A percentile compares a stretch with the other conserved stretches of the same genome.
phyloP scores from a whole-genome alignment of 805 yeast genomes.

The Saccharomycopsis sp. region DNA sequence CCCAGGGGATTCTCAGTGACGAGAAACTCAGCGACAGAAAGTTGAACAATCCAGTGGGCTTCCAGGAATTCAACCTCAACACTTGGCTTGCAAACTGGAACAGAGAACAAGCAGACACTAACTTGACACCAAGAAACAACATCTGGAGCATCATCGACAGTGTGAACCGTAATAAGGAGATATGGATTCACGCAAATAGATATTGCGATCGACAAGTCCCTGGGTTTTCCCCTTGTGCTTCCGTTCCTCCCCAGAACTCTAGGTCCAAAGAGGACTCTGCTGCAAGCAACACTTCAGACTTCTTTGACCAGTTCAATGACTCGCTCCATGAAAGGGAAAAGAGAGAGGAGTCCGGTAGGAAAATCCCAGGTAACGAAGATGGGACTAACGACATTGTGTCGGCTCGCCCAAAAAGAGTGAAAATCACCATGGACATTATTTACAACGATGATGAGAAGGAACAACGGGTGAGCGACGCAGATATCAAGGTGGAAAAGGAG shows the following conservation, averaged over 20 bases:
- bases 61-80: slow-evolving; percentile 3
- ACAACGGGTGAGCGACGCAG: too few relatives aligned
- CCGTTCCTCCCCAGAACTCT: too few relatives aligned
- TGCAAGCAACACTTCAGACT: slow-evolving; percentile 2
- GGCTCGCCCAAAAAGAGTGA: neutral
- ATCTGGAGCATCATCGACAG: slow-evolving; percentile 15
- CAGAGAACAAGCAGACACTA: neutral
- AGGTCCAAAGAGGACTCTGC: slow-evolving; percentile 1
- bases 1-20: neutral
- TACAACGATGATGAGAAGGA: too few relatives aligned
- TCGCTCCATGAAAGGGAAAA: neutral
- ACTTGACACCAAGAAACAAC: slow-evolving; percentile 4
- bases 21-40: neutral
- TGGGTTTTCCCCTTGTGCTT: neutral
- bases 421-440: neutral
- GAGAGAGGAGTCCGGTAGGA: neutral
- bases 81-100: slow-evolving; percentile 11
- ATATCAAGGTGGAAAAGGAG: too few relatives aligned
- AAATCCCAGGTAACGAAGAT: neutral
- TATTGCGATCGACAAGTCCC: slow-evolving; percentile 9
- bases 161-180: slow-evolving; percentile 7
- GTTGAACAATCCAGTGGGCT: neutral
- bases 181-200: slow-evolving; percentile 12
- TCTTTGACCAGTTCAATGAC: neutral
- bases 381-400: too few relatives aligned